These are phyloP conservation scores for Microbotryum lychnidis-dioicae DNA, from an alignment of 1,284 basidiomycete genomes.

Conservation along the genomic window DNA sequence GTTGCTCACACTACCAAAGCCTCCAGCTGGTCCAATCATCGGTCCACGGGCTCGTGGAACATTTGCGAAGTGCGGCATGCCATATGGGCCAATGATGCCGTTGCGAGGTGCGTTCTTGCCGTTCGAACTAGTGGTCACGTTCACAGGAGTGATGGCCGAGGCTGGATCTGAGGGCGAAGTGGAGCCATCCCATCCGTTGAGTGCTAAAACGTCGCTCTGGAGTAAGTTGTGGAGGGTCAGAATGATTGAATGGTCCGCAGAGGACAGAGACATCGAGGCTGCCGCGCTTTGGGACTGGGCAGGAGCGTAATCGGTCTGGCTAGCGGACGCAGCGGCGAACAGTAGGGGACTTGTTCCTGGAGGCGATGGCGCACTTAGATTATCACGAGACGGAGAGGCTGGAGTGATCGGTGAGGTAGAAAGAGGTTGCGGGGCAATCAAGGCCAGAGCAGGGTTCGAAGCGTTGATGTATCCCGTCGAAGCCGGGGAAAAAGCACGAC, in stretches of 20 bases:
- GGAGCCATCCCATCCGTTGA: not conserved
- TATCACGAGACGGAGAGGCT: not conserved
- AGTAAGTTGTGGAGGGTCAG: conserved; percentile 26
- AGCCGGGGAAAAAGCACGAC: not conserved
- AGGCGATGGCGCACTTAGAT: not conserved
- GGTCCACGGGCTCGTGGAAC: not conserved
- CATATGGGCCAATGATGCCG: not conserved
- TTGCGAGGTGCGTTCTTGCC: not conserved
- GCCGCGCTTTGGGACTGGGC: too few relatives aligned
- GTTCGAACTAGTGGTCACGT: not conserved
- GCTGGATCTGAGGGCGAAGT: not conserved
- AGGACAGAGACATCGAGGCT: too few relatives aligned
- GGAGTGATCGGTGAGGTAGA: not conserved
- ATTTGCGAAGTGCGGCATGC: not conserved
- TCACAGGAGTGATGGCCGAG: not conserved
- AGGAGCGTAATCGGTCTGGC: too few relatives aligned
- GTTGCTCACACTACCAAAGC: not conserved
- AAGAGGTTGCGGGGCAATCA: not conserved
- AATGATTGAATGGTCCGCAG: not conserved
- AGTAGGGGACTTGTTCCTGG: conserved; percentile 4
- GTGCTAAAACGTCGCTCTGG: conserved; percentile 14
- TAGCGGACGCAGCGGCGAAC: too few relatives aligned
- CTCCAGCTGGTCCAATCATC: not conserved
- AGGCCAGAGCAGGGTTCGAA: not conserved
- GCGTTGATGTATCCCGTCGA: not conserved